Conservation (phyloP, 768 basidiomycete species). For the Grammothele lineata region DNA sequence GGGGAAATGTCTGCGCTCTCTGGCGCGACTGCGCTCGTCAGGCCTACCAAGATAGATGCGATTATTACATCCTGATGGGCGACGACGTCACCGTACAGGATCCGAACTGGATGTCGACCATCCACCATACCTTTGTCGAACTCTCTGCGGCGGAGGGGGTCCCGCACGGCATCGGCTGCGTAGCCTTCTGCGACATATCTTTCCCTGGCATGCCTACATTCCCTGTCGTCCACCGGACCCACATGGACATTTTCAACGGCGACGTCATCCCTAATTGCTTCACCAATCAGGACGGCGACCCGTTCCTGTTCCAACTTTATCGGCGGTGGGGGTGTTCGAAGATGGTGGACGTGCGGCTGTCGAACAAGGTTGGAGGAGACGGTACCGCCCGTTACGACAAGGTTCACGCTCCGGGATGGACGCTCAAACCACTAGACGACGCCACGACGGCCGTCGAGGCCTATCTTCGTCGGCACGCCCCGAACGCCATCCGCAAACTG, state of each 20-base stretch:
- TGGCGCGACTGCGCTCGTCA: conserved; percentile 47
- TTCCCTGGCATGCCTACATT: conserved; percentile 64
- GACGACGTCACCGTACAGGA: conserved; percentile 51
- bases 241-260: conserved; percentile 52
- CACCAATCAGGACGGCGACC: conserved; percentile 57
- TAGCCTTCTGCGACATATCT: conserved; percentile 50
- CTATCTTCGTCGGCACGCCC: conserved; percentile 31
- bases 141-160: conserved; percentile 28
- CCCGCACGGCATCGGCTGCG: conserved; percentile 50
- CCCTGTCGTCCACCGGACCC: conserved; percentile 50
- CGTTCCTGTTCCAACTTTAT: conserved; percentile 57
- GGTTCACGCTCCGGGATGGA: conserved; percentile 42
- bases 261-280: conserved; percentile 47
- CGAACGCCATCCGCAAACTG: conserved; percentile 30
- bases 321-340: conserved; percentile 48
- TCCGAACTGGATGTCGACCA: conserved; percentile 47
- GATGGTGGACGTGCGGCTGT: conserved; percentile 41
- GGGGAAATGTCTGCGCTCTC: conserved; percentile 47
- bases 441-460: conserved; percentile 32
- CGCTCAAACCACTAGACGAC: conserved; percentile 41
- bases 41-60: conserved; percentile 45
- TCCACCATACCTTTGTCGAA: conserved; percentile 34
- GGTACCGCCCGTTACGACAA: conserved; percentile 44
- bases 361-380: conserved; percentile 44
- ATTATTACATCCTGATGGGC: conserved; percentile 51